Evolutionary conservation across 2,329 filamentous ascomycete genomes (phyloP).

Genomic region (Pseudogymnoascus sp.): DNA sequence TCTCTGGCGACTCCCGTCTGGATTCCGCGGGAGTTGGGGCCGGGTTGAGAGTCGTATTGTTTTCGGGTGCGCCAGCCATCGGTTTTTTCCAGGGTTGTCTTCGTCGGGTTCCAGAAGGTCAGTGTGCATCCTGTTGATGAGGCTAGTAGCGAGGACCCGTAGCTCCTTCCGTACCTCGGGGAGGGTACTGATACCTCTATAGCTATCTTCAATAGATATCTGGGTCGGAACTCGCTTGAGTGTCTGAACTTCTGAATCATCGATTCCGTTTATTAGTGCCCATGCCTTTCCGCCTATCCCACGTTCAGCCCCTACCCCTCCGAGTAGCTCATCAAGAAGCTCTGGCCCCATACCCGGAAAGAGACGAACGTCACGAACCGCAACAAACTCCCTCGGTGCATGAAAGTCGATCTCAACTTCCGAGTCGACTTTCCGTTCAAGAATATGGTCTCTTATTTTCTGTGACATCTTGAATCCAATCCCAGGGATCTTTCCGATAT

Average conservation of each 20-base stretch:
- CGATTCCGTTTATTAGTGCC: slow-evolving; percentile 73
- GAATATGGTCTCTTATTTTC: slow-evolving; percentile 54
- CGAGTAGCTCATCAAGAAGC: slow-evolving; percentile 60
- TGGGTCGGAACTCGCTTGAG: slow-evolving; percentile 69
- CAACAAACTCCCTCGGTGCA: slow-evolving; percentile 49
- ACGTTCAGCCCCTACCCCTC: slow-evolving; percentile 60
- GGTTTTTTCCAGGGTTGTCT: slow-evolving; percentile 19
- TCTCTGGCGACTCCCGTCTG: slow-evolving; percentile 47
- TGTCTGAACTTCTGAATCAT: slow-evolving; percentile 64
- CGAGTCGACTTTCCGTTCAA: slow-evolving; percentile 30
- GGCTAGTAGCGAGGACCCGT: slow-evolving; percentile 55
- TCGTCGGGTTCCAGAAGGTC: slow-evolving; percentile 54
- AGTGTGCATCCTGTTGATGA: slow-evolving; percentile 69
- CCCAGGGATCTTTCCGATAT: slow-evolving; percentile 74
- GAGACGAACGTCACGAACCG: slow-evolving; percentile 56
- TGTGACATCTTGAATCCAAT: slow-evolving; percentile 75
- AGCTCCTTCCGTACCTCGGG: slow-evolving; percentile 61
- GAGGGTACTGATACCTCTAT: slow-evolving; percentile 59
- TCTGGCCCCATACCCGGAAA: slow-evolving; percentile 56
- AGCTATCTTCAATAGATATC: slow-evolving; percentile 93
- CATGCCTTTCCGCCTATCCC: slow-evolving; percentile 68
- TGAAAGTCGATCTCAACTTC: slow-evolving; percentile 37
- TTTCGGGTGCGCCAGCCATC: slow-evolving; percentile 73
- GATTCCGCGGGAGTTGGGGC: slow-evolving; percentile 45
- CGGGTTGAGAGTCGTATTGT: slow-evolving; percentile 76